Conservation (phyloP, 2,329 filamentous ascomycete species). For the Uncinocarpus reesii region DNA sequence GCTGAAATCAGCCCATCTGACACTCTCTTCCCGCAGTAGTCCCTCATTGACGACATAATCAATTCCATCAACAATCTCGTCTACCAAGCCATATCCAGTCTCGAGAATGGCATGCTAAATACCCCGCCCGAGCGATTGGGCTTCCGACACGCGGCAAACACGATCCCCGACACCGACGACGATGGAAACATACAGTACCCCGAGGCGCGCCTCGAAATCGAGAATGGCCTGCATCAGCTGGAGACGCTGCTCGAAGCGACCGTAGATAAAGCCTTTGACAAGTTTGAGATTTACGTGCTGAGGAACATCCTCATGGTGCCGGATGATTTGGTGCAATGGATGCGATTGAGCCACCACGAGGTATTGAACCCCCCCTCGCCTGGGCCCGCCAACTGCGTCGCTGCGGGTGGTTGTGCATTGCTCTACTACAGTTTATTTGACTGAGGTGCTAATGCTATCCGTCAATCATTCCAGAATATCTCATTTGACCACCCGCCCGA, state of each 20-base stretch:
- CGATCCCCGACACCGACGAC: slow-evolving; percentile 39
- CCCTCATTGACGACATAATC: slow-evolving; percentile 93
- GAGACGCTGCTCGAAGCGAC: slow-evolving; percentile 71
- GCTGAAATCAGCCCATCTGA: background rate
- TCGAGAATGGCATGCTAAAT: slow-evolving; percentile 69
- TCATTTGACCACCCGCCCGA: slow-evolving; percentile 24
- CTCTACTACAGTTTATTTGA: too few relatives aligned
- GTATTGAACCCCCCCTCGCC: slow-evolving; percentile 32
- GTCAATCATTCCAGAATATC: slow-evolving; percentile 26
- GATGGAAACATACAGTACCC: slow-evolving; percentile 40
- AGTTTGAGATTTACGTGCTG: slow-evolving; percentile 81
- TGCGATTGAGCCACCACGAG: slow-evolving; percentile 77
- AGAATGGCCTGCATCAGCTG: slow-evolving; percentile 74
- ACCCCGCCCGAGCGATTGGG: slow-evolving; percentile 67
- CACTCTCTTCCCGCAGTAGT: slow-evolving; percentile 42
- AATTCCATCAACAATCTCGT: slow-evolving; percentile 91
- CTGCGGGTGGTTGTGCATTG: too few relatives aligned
- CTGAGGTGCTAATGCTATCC: slow-evolving; percentile 1
- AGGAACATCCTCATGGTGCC: slow-evolving; percentile 70
- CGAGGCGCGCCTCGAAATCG: slow-evolving; percentile 60
- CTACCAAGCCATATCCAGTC: slow-evolving; percentile 76
- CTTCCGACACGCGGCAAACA: slow-evolving; percentile 49
- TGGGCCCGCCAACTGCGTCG: too few relatives aligned
- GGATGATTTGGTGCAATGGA: slow-evolving; percentile 63
- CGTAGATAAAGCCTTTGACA: slow-evolving; percentile 77